Evolutionary conservation across 345 rosid genomes (phyloP), one percentile per base, ranked within the genome.

Genomic region (Camelina sativa): DNA sequence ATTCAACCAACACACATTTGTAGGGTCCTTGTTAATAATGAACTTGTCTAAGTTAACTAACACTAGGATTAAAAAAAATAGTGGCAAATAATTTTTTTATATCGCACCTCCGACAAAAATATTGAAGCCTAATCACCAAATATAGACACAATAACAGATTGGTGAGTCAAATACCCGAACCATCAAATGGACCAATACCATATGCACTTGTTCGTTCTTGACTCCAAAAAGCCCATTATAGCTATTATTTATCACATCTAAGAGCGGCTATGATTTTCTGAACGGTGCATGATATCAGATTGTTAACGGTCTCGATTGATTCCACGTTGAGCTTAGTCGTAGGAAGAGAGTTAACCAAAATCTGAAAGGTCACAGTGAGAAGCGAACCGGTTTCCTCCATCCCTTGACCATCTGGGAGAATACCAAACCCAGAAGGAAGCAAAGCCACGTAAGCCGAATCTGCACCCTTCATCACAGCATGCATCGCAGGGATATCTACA

Each of bases 401-500:
- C 22, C 73, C 77, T 59, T 72, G 72, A 13, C 70, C 69, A 38
- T 79, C 84, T 11, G 98, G 97, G 1, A 90, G 85, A 60, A 94
- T 84, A 4, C 95, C 89, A 32, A 94, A 94, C 12, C 98, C 98
- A 0, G 97, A 94, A 0, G 98, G 98, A 1, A 94, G 88, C 4
- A 94, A 82, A 2, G 98, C 97, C 62, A 94, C 97, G 84, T 85
- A 88, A n/a, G 93, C 85, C 1, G 98, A 91, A 83, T 94, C 98
- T 4, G 91, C 98, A 47, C 98, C 97, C 79, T 86, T 94, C 97
- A 94, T 91, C 5, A 94, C 98, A 7, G 89, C 82, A 65, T 85
- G 91, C 97, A 94, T 94, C 75, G 98, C 95, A 3, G 97, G 97
- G 11, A 90, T 85, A 84, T 94, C 98, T 38, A 94, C 97, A 4